Evolutionary conservation across 2,329 filamentous ascomycete species (phyloP).

Genomic region (Phyllosticta citriasiana): DNA sequence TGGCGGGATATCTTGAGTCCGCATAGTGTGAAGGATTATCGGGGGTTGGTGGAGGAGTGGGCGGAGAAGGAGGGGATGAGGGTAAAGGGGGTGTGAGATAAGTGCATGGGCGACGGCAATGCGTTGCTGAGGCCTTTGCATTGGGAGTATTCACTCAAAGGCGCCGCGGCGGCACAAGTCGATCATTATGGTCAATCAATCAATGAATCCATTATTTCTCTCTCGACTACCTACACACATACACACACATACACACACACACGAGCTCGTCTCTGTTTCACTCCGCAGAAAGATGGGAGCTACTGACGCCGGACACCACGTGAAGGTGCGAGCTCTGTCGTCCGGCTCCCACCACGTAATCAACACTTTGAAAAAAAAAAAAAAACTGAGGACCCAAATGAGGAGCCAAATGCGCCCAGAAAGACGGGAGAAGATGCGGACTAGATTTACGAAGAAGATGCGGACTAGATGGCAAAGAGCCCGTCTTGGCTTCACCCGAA

Average conservation of each 20-base stretch:
- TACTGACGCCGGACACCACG: slow-evolving; percentile 4
- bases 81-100: no score
- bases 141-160: no score
- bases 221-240: not conserved
- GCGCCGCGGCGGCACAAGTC: no score
- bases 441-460: not conserved
- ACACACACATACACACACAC: no score
- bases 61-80: not conserved
- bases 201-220: not conserved
- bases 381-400: no score
- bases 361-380: not conserved
- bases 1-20: slow-evolving; percentile 44
- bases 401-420: not conserved
- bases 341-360: slow-evolving; percentile 1
- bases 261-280: not conserved
- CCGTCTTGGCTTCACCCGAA: no score
- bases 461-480: not conserved
- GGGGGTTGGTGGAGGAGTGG: slow-evolving; percentile 46
- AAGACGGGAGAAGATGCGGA: not conserved
- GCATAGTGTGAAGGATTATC: slow-evolving; percentile 52
- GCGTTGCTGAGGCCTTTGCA: no score
- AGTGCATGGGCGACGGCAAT: no score
- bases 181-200: no score
- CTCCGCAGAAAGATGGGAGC: not conserved
- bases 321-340: slow-evolving; percentile 2